Base-by-base conservation (phyloP, 2,329 filamentous ascomycete species). In the Ceratocystis diversiconidia region DNA sequence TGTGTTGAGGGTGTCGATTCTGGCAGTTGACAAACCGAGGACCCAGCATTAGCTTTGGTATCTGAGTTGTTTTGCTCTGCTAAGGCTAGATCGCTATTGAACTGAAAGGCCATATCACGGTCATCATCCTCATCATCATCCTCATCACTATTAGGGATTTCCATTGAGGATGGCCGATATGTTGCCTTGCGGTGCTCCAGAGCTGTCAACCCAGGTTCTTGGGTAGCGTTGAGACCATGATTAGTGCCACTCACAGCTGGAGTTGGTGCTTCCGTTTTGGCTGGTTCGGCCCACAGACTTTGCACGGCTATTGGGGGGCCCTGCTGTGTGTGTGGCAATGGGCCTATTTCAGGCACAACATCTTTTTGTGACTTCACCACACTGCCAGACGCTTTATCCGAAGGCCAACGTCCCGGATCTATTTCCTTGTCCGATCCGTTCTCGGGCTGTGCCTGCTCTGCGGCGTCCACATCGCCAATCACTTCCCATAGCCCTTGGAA, bases 401-500 rank as follows among this genome's bases (percentile, higher is more conserved):
- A n/a, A 28, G 4, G 19, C 5, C 10, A 15, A 15, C 15, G 8
- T 10, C 25, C 48, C 10, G 19, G 15, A 8, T 10, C 48, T 12
- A 12, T 25, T 3, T 22, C 3, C n/a, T 22, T 52, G 8, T 12
- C 48, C 19, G 7, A 5, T 10, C 17, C 22, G 6, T 15, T 25
- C 3, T 7, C 10, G 3, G 5, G 7, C 28, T 10, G 28, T 30
- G 25, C 55, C 5, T 30, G 17, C 48, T 46, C 62, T 1, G 46
- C 32, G 19, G 22, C n/a, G 17, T 61, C 55, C 8, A 65, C 15
- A 1, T 86, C 84, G 1, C 71, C 73, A 43, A 86, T 69, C 0
- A 82, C 82, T 71, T 85, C 82, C 76, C 76, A 79, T 19, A 86
- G 69, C 0, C 84, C 84, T 59, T 84, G 78, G 10, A 83, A 69